These are phyloP conservation scores for Phytopythium boreale DNA, from an alignment of 352 stramenopile genomes.

Conservation along the genomic window DNA sequence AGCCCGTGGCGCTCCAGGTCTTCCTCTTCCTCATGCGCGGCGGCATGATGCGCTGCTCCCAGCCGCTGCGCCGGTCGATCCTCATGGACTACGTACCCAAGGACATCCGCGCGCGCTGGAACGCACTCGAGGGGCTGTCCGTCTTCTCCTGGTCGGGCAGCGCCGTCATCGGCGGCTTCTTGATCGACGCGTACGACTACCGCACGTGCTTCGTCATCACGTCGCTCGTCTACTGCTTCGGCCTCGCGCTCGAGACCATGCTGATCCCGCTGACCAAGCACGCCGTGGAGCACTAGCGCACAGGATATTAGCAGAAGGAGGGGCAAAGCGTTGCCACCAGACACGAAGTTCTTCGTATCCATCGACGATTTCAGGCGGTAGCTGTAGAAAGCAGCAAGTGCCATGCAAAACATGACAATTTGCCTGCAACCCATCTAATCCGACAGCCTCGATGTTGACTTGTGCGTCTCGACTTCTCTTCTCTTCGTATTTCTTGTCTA, in stretches of 20 bases:
- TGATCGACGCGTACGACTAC: conserved; percentile 79
- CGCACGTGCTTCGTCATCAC: conserved; percentile 82
- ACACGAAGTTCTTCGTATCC: background rate
- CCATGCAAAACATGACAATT: too few relatives aligned
- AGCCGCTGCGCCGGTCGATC: conserved; percentile 70
- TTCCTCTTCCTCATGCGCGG: conserved; percentile 70
- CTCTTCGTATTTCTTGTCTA: background rate
- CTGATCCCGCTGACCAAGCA: conserved; percentile 64
- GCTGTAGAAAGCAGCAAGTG: background rate
- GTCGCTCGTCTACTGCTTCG: conserved; percentile 57
- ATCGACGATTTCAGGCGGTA: background rate
- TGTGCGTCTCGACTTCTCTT: too few relatives aligned
- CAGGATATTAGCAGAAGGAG: background rate
- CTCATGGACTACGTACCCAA: conserved; percentile 81
- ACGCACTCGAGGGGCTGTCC: conserved; percentile 66
- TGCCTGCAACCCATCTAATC: too few relatives aligned
- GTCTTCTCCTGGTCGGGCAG: conserved; percentile 82
- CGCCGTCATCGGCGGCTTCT: conserved; percentile 69
- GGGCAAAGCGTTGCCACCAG: too few relatives aligned
- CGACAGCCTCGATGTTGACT: too few relatives aligned
- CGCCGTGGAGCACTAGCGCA: conserved; percentile 27
- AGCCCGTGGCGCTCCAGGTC: conserved; percentile 57
- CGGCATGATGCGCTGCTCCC: conserved; percentile 83
- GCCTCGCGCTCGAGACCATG: conserved; percentile 53
- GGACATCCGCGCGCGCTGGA: conserved; percentile 73